A percentile compares a stretch with the other conserved stretches of the same genome.
Conservation (phyloP, 2,329 filamentous ascomycete genomes). For the Lithohypha guttulata region DNA sequence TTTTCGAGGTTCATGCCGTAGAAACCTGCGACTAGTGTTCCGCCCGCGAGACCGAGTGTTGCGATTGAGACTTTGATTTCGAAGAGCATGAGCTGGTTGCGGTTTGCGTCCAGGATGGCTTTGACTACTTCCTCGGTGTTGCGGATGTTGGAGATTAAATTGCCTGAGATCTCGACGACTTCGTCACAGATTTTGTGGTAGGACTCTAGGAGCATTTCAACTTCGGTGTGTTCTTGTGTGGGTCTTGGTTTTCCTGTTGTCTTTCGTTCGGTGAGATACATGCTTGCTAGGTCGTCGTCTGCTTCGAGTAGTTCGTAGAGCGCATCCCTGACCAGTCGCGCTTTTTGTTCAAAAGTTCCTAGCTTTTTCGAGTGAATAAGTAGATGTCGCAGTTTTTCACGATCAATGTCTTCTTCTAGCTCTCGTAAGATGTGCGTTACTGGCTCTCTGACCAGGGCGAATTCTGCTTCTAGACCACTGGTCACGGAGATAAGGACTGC, state of each 20-base stretch:
- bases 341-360: slow-evolving; percentile 95
- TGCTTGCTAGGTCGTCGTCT: slow-evolving; percentile 84
- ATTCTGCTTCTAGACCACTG: slow-evolving; percentile 81
- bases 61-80: slow-evolving; percentile 95
- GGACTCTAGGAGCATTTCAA: slow-evolving; percentile 92
- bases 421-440: slow-evolving; percentile 81
- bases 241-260: slow-evolving; percentile 59
- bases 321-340: slow-evolving; percentile 81
- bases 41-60: slow-evolving; percentile 85
- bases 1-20: slow-evolving; percentile 99
- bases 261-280: slow-evolving; percentile 85
- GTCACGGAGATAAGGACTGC: slow-evolving; percentile 91
- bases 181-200: slow-evolving; percentile 98
- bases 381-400: slow-evolving; percentile 81
- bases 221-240: slow-evolving; percentile 85
- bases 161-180: slow-evolving; percentile 90
- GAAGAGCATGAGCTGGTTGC: slow-evolving; percentile 93
- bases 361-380: slow-evolving; percentile 92
- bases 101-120: slow-evolving; percentile 94
- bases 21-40: slow-evolving; percentile 93
- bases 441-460: slow-evolving; percentile 84
- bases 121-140: slow-evolving; percentile 98
- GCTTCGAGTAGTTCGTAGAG: slow-evolving; percentile 93
- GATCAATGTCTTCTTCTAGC: slow-evolving; percentile 90
- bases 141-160: slow-evolving; percentile 84